Percentiles rank a stretch among this genome's conserved stretches.
These are phyloP conservation scores for Xanthoceras sorbifolium DNA, from an alignment of 345 rosid genomes.

Conservation along the genomic window DNA sequence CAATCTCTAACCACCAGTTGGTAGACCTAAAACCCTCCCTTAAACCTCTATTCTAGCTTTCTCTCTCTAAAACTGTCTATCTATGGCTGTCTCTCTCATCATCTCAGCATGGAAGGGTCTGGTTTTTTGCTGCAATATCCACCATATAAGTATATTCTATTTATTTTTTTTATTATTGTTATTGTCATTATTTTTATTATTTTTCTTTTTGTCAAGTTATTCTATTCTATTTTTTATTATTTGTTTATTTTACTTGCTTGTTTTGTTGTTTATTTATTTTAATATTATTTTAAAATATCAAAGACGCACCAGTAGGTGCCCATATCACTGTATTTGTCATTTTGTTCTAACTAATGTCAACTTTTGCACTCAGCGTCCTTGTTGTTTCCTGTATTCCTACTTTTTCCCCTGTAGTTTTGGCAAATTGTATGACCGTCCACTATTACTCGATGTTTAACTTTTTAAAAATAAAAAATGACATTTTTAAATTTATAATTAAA, in stretches of 20 bases:
- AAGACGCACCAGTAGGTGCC: conserved; percentile 47
- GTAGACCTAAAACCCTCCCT: conserved; percentile 80
- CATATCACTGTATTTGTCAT: conserved; percentile 45
- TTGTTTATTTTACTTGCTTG: conserved; percentile 14
- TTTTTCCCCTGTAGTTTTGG: not conserved
- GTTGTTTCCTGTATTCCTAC: not conserved
- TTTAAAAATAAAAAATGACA: too few species aligned
- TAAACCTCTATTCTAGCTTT: conserved; percentile 42
- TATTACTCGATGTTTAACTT: too few species aligned
- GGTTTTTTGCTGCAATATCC: conserved; percentile 54
- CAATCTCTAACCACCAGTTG: conserved; percentile 90
- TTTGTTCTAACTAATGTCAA: conserved; percentile 29
- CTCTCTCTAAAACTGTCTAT: conserved; percentile 19
- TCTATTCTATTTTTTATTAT: conserved; percentile 17
- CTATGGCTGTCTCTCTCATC: conserved; percentile 49
- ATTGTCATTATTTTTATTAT: not conserved
- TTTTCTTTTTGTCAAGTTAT: conserved; percentile 9
- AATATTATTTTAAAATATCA: conserved; percentile 18
- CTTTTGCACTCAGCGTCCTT: conserved; percentile 12
- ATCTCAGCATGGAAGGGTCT: conserved; percentile 47
- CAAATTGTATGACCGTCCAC: not conserved
- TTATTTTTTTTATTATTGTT: conserved; percentile 14
- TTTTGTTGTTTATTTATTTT: not conserved
- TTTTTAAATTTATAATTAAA: too few species aligned
- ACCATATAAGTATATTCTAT: conserved; percentile 52